Evolutionary conservation across 129 eudicot genomes (phyloP), one percentile per base, ranked within the genome.

Genomic region (Escallonia herrerae): DNA sequence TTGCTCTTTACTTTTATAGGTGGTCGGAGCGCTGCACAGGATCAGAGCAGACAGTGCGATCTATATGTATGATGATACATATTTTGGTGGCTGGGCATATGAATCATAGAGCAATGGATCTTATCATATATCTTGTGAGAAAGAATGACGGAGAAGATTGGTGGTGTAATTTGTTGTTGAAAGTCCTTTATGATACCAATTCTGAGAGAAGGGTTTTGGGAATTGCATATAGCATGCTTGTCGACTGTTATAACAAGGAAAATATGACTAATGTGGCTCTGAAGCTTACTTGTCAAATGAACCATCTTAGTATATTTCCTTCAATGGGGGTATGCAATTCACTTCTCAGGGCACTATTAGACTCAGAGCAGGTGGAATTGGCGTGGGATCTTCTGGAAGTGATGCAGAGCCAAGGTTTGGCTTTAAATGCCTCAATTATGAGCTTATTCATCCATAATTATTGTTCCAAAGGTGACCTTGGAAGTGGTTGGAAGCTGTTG

Each of bases 201-300:
- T 57, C 13, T 40, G 56, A 59, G 39, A 40, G 65, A 46, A 72
- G 60, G 54, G 74, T 47, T 55, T 71, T 71, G 65, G 73, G 13
- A 42, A 72, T 58, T 60, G 82, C 70, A 66, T 77, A 52, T 42
- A 77, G 82, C 69, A 77, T 77, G 82, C 77, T 77, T 72, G 77
- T 77, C 22, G 11, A 54, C 49, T 65, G 82, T 50, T 77, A 53
- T 66, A 6, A 48, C 11, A 11, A 46, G 73, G 74, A 66, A 53
- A 48, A 66, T 48, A 72, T 52, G 74, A 33, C 46, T 22, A 9
- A 43, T 61, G 67, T 15, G 43, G 82, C 77, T 66, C 65, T 77
- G 55, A 47, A 48, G 43, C 49, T 72, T 44, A 61, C 46, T 40
- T 44, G 49, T 72, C 67, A 59, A 40, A 60, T 77, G 70, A 67